These are phyloP conservation scores for Phoma sp. DNA, from an alignment of 2,329 filamentous ascomycete species.

Conservation along the genomic window DNA sequence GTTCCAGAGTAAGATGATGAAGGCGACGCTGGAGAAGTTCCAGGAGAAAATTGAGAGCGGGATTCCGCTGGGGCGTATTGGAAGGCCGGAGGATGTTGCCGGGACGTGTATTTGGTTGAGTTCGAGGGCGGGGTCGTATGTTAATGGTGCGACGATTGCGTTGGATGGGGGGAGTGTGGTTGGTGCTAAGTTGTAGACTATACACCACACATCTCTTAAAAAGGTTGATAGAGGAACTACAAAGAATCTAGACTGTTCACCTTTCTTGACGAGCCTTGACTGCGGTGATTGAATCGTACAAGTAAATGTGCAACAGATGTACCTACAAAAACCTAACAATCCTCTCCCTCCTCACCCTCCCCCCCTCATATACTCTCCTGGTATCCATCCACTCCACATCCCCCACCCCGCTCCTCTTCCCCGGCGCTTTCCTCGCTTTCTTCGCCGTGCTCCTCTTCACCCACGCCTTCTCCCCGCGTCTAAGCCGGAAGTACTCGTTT, in stretches of 20 bases:
- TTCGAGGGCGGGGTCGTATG: conserved; percentile 66
- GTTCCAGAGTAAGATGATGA: conserved; percentile 77
- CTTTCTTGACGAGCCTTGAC: no score
- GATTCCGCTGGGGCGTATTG: conserved; percentile 73
- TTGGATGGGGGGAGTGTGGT: conserved; percentile 52
- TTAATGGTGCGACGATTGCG: conserved; percentile 54
- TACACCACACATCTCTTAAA: no score
- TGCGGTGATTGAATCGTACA: no score
- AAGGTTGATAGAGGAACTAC: no score
- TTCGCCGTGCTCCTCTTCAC: not conserved
- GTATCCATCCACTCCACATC: not conserved
- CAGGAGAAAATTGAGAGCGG: conserved; percentile 63
- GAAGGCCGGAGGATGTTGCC: conserved; percentile 72
- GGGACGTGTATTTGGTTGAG: conserved; percentile 75
- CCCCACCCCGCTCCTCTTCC: not conserved
- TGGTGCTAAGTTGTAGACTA: conserved; percentile 48
- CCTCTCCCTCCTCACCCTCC: not conserved
- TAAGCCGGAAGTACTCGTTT: not conserved
- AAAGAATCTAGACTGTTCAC: no score
- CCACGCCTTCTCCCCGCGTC: not conserved
- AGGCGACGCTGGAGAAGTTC: conserved; percentile 68
- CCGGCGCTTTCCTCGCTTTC: not conserved
- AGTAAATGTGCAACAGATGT: no score
- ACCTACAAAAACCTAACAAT: no score
- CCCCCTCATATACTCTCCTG: not conserved